Evolutionary conservation across 257 asterid genomes (phyloP).

Genomic region (Penstemon newberryi): DNA sequence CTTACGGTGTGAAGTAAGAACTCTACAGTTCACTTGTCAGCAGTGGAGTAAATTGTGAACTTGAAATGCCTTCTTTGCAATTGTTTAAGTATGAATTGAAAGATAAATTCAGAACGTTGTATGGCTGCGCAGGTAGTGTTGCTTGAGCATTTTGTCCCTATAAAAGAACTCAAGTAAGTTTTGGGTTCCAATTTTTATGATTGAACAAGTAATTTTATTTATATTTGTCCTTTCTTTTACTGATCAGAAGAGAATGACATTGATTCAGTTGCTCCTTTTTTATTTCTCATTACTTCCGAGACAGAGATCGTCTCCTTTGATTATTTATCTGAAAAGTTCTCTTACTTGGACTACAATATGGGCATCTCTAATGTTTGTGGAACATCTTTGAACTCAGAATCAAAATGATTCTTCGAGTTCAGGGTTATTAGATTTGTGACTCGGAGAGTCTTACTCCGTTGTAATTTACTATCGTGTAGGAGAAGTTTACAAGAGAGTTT

Average conservation of each 20-base stretch:
- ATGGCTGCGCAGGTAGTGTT: background rate
- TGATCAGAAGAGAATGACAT: background rate
- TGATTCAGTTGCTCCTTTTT: background rate
- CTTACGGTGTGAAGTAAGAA: too few relatives aligned
- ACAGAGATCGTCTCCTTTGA: background rate
- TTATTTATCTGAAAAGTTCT: too few relatives aligned
- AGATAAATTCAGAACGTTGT: too few relatives aligned
- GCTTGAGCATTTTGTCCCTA: background rate
- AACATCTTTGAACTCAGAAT: slow-evolving; percentile 86
- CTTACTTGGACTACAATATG: slow-evolving; percentile 34
- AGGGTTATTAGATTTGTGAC: too few relatives aligned
- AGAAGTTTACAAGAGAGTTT: too few relatives aligned
- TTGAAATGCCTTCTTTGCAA: too few relatives aligned
- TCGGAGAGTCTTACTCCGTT: too few relatives aligned
- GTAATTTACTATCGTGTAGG: too few relatives aligned
- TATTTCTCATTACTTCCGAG: background rate
- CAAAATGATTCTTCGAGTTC: slow-evolving; percentile 2
- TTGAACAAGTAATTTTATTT: background rate
- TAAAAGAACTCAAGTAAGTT: background rate
- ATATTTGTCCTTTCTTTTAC: background rate
- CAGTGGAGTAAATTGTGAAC: too few relatives aligned
- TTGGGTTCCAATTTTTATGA: background rate
- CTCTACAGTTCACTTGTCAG: too few relatives aligned
- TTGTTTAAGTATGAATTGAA: too few relatives aligned
- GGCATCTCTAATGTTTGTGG: slow-evolving; percentile 80